A percentile compares a stretch with the other conserved stretches of the same genome.
These are phyloP conservation scores for Puccinia novopanici DNA, from an alignment of 1,284 basidiomycete genomes.

Conservation along the genomic window DNA sequence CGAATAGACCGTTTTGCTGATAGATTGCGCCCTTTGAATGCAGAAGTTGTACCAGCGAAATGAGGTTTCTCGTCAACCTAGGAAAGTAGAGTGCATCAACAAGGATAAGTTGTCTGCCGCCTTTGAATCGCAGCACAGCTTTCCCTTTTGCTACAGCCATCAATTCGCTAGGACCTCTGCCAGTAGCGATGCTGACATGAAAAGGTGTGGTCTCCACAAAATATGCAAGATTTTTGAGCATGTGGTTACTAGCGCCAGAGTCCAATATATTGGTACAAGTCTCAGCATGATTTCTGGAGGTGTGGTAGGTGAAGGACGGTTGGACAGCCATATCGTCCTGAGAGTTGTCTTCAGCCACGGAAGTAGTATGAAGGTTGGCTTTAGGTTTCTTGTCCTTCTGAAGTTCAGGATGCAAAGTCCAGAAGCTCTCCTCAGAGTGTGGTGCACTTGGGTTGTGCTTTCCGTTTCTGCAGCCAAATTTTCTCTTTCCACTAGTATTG, in stretches of 20 bases:
- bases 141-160: neutral
- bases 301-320: neutral
- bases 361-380: neutral
- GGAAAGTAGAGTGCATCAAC: conserved; percentile 7
- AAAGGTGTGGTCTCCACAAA: neutral
- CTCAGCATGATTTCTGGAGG: neutral
- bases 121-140: neutral
- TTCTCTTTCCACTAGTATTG: neutral
- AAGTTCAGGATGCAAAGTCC: neutral
- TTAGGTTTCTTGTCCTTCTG: neutral
- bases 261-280: neutral
- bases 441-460: neutral
- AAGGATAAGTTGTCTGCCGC: neutral
- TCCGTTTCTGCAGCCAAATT: neutral
- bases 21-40: neutral
- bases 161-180: neutral
- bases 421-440: neutral
- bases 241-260: conserved; percentile 11
- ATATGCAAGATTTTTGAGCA: neutral
- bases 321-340: neutral
- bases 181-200: neutral
- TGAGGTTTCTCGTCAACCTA: neutral
- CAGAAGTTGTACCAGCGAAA: neutral
- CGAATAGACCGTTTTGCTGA: neutral
- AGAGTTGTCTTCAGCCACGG: neutral